Percentiles rank a stretch among this genome's conserved stretches.
Conservation (phyloP, 2,329 filamentous ascomycete species). For the Bipolaris oryzae region DNA sequence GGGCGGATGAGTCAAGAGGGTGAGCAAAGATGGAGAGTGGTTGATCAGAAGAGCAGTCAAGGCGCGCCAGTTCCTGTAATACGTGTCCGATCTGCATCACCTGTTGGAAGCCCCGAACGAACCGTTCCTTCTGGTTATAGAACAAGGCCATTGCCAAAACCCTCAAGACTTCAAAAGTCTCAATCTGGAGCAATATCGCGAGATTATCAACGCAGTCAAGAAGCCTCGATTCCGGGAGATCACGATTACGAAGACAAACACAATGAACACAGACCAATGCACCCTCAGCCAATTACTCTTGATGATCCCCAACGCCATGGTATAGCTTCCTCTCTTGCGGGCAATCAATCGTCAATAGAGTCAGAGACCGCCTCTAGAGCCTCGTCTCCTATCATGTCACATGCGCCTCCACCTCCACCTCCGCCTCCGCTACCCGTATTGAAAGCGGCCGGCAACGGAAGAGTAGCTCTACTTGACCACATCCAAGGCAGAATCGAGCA, state of each 20-base stretch:
- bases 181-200: too few species aligned
- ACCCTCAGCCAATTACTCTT: neutral
- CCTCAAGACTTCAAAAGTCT: neutral
- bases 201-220: too few species aligned
- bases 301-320: neutral
- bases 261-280: neutral
- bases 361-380: neutral
- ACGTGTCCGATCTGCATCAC: neutral
- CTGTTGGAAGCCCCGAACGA: neutral
- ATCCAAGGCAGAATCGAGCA: constrained; percentile 6
- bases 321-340: neutral
- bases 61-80: neutral
- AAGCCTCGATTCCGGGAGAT: neutral
- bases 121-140: neutral
- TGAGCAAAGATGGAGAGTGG: neutral
- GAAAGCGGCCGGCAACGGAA: neutral
- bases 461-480: neutral
- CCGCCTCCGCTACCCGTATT: neutral
- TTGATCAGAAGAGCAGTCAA: neutral
- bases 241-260: neutral
- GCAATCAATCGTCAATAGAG: neutral
- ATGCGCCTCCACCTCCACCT: neutral
- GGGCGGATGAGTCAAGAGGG: neutral
- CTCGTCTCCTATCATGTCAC: constrained; percentile 1
- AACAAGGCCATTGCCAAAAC: neutral